These are phyloP conservation scores for Hypoxylon fuscum DNA, from an alignment of 495 filamentous ascomycete species.

Conservation along the genomic window DNA sequence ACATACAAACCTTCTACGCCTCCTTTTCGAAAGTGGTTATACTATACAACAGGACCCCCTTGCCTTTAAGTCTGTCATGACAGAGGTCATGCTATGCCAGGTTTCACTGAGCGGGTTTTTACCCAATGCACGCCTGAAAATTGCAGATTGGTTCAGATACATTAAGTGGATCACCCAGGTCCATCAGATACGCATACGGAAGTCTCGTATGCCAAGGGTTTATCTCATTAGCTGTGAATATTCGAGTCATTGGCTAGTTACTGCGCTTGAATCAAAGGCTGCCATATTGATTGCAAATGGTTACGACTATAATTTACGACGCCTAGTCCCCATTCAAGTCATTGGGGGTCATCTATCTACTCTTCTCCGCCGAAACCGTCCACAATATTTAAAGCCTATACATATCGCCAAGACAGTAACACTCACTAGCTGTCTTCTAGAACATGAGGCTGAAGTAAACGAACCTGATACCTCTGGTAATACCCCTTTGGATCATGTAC, in stretches of 20 bases:
- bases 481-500: constrained; percentile 1
- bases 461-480: background rate
- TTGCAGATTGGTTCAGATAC: background rate
- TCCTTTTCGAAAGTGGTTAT: constrained; percentile 5
- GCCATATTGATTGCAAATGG: background rate
- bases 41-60: background rate
- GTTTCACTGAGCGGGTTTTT: background rate
- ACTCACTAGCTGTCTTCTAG: background rate
- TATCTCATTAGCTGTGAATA: no score
- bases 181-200: background rate
- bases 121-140: no score
- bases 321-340: background rate
- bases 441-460: background rate
- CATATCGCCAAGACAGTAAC: background rate
- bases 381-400: background rate
- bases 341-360: background rate
- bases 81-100: background rate
- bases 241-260: no score
- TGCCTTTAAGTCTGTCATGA: background rate
- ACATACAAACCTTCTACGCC: background rate
- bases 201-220: no score
- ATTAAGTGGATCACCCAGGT: background rate
- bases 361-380: background rate
- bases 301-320: background rate
- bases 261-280: background rate